Conservation (phyloP, 2,329 filamentous ascomycete genomes). For the Epichloe hybrida region DNA sequence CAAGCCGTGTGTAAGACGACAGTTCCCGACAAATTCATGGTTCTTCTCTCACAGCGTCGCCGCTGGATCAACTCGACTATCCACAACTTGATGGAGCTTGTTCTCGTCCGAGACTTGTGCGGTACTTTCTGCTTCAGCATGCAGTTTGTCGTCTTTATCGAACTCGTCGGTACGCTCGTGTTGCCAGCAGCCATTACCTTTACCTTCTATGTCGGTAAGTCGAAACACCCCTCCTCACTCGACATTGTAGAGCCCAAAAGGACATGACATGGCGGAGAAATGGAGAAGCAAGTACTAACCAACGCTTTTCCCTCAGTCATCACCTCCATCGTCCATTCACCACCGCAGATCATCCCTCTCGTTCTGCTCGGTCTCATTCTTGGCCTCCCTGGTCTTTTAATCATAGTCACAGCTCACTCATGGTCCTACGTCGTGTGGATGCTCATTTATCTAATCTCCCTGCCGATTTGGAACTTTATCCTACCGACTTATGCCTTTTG, state of each 20-base stretch:
- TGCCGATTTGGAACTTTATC: constrained; percentile 96
- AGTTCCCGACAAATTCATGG: constrained; percentile 83
- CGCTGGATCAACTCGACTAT: constrained; percentile 99
- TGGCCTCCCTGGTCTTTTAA: constrained; percentile 81
- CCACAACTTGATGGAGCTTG: constrained; percentile 95
- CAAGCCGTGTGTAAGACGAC: constrained; percentile 98
- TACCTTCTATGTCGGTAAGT: constrained; percentile 85
- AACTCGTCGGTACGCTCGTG: constrained; percentile 82
- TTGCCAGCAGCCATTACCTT: constrained; percentile 93
- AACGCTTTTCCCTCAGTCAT: constrained; percentile 42
- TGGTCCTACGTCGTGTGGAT: constrained; percentile 93
- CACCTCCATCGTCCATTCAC: constrained; percentile 66
- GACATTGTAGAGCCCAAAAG: not conserved
- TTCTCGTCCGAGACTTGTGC: constrained; percentile 88
- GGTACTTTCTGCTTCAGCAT: constrained; percentile 99
- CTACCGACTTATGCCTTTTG: constrained; percentile 91
- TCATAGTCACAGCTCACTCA: constrained; percentile 85
- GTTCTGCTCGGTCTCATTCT: constrained; percentile 82
- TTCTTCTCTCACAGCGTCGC: constrained; percentile 84
- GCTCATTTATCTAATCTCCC: constrained; percentile 83
- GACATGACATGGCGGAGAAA: not conserved
- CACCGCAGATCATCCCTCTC: constrained; percentile 77
- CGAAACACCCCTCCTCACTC: not conserved
- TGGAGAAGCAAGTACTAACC: not conserved
- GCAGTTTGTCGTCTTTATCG: constrained; percentile 96